Evolutionary conservation across 2,329 filamentous ascomycete genomes (phyloP), one percentile per base, ranked within the genome.

Genomic region (Aciculosporium take): DNA sequence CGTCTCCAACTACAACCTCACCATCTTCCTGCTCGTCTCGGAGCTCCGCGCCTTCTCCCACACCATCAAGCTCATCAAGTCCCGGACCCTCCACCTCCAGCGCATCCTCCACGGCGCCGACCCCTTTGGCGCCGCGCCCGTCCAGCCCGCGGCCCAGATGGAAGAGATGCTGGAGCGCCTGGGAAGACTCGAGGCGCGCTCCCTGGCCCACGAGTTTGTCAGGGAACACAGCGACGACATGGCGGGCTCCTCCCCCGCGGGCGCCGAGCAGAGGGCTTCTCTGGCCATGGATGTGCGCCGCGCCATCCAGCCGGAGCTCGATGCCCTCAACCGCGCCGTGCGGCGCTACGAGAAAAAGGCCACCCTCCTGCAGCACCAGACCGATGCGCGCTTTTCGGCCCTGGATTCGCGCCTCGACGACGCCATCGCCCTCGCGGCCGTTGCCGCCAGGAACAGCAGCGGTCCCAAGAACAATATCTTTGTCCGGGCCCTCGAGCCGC

Each of bases 1-100:
- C 9, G 81, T 96, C 6, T 94, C 86, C 4, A 84, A 94, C 59
- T 93, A 89, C 63, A 95, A 95, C 58, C 69, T 96, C 41, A 87
- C 81, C 10, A 84, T 96, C 40, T 96, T 95, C 59, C 67, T 94
- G 3, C 71, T 94, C 15, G 84, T 83, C 1, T 84, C 89, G 3
- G 89, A 96, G 61, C 67, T 95, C 23, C 79, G 84, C 3, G 89
- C 89, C 0, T 65, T 87, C 37, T 76, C 84, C 1, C 88, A 95
- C 55, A 64, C 93, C 21, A 75, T 94, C 46, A 84, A 80, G 55
- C 73, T 95, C 52, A 71, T 93, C 4, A 80, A 86, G 52, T 73
- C 76, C 12, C 76, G 85, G 27, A 94, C 87, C 2, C 65, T 93
- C 7, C 79, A 88, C 53, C 70, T 95, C 1, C 88, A 96, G 58